phyloP scores from a whole-genome alignment of 208 protist genomes.

The Leptomonas pyrrhocoris region DNA sequence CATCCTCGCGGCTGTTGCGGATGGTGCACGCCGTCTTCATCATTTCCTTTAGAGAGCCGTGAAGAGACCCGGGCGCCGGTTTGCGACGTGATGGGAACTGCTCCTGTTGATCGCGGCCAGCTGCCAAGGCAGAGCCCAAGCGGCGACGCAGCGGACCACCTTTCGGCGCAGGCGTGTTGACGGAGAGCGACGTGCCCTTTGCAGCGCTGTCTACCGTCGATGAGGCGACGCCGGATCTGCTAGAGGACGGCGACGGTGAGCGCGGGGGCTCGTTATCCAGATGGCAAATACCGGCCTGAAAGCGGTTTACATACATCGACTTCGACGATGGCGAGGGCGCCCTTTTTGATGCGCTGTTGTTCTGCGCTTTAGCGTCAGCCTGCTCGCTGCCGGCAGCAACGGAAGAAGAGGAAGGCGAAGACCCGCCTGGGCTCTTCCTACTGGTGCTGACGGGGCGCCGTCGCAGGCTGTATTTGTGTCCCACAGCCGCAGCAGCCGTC shows the following conservation, averaged over 20 bases:
- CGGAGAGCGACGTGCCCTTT: not conserved
- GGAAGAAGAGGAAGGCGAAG: not conserved
- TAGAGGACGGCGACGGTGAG: constrained; percentile 1
- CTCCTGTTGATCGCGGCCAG: constrained; percentile 19
- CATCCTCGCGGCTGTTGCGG: constrained; percentile 63
- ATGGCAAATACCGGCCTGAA: constrained; percentile 27
- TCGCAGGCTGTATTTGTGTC: constrained; percentile 16
- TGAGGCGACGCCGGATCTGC: not conserved
- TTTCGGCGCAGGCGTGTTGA: constrained; percentile 7
- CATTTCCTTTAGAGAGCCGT: constrained; percentile 46
- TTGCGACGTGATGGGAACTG: not conserved
- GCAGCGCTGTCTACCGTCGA: not conserved
- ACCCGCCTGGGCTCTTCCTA: no score
- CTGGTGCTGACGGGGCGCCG: not conserved
- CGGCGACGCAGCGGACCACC: constrained; percentile 15
- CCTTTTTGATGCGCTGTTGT: not conserved
- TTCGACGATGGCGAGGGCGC: not conserved
- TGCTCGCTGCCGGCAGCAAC: not conserved
- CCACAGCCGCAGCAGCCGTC: not conserved
- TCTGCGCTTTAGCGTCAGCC: not conserved
- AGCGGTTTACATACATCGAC: constrained; percentile 19
- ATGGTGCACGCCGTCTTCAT: constrained; percentile 68
- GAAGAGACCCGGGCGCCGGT: constrained; percentile 17
- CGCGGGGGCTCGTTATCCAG: constrained; percentile 1
- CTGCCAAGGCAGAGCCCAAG: constrained; percentile 24